Base-by-base conservation (phyloP, 164 flowering plant species). In the Sextonia rubra region DNA sequence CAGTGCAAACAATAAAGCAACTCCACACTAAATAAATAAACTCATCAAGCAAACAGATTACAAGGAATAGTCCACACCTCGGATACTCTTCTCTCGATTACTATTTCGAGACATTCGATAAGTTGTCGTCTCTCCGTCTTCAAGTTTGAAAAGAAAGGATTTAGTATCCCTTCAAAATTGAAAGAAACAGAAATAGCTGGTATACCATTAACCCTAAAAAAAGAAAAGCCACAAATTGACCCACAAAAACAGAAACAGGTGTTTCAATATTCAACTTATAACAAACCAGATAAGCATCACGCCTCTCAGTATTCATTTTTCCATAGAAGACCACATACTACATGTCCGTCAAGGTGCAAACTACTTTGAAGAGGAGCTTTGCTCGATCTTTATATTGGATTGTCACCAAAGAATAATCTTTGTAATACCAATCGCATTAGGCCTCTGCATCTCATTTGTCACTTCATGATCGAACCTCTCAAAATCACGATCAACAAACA, bases 271-370 rank as follows among this genome's bases (percentile, higher is more conserved):
- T 17, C 6, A 18, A 23, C 23, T 3, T 29, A 15, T 55, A 29
- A 18, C 8, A 69, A 80, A 93, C 98, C 93, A 90, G 98, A 84
- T 84, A 84, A 61, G 97, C 94, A 77, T 90, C 88, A 6, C 87
- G 86, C 12, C 94, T 86, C 66, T 85, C 89, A 11, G 97, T 87
- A 79, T 85, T 90, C 32, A 93, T 80, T 66, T 78, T 91, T 4
- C 86, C 98, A 83, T 95, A 98, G 71, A 87, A 95, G 74, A 93
- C 97, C 48, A 91, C 97, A 83, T 95, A 95, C 24, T 93, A 82
- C 99, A 95, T 91, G 71, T 95, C 99, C 0, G 98, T 93, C 83
- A 95, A 83, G 24, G 98, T 90, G 82, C 91, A 95, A 24, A 95
- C 89, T 0, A 89, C 88, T 68, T 95, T 97, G 47, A 91, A 95